Base-by-base conservation (phyloP, 2,329 filamentous ascomycete species). In the Dactylellina cionopaga region DNA sequence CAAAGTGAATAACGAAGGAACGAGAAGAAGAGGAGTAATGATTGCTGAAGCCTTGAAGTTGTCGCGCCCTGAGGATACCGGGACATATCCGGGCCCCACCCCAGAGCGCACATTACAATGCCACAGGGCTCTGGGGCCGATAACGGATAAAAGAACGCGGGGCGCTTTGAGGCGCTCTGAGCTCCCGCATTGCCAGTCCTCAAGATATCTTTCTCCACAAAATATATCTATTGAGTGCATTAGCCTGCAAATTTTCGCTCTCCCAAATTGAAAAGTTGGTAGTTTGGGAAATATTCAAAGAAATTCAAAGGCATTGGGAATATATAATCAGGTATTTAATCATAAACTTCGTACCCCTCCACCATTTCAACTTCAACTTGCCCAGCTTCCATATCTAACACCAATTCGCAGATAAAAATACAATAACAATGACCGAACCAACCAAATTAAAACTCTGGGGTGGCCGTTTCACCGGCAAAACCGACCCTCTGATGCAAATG, bases 401-500 rank as follows among this genome's bases (percentile, higher is more conserved):
- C n/a, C n/a, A n/a, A n/a, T n/a, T n/a, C n/a, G n/a, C n/a, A n/a
- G n/a, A n/a, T n/a, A n/a, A n/a, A n/a, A n/a, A 25, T 9, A 25
- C 33, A 43, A 35, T 19, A 7, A 59, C 35, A 22, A 72, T 72
- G 68, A 31, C 68, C 10, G 41, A 46, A 46, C 59, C 68, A 6
- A 39, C 60, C 17, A 72, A 64, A 29, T 31, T 65, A 31, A 77
- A 77, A 51, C 76, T 77, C 65, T 80, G 81, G 84, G 83, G 83
- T 74, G 84, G 84, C 74, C 81, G 83, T 69, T 86, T 86, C 75
- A 85, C 83, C 59, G 82, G 91, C 83, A 90, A 87, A 76, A 87
- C 94, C 76, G 91, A 96, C 81, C 91, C 92, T 59, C 85, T 96
- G 56, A 96, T 96, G 92, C 85, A 88, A 73, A 85, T 90, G 76